Evolutionary conservation across 805 yeast species (phyloP).

Genomic region (Myxozyma melibiosi): DNA sequence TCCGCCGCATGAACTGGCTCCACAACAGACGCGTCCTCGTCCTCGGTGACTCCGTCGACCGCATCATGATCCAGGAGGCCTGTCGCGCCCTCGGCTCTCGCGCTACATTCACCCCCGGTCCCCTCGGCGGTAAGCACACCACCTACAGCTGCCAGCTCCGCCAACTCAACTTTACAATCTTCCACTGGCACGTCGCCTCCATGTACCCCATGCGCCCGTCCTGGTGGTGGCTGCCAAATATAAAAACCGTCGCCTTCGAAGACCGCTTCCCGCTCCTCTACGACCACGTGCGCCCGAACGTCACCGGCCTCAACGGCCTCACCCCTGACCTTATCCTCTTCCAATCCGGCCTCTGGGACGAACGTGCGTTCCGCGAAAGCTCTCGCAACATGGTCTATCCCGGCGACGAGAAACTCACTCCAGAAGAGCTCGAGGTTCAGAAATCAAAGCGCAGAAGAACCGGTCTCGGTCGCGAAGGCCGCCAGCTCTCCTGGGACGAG

Average conservation of each 20-base stretch:
- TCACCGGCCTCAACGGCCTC: slow-evolving; percentile 22
- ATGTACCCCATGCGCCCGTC: slow-evolving; percentile 26
- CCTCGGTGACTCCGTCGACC: slow-evolving; percentile 31
- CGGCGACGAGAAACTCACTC: slow-evolving; percentile 15
- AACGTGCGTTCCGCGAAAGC: slow-evolving; percentile 26
- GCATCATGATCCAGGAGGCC: slow-evolving; percentile 22
- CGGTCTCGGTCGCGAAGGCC: slow-evolving; percentile 25
- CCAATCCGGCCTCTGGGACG: slow-evolving; percentile 32
- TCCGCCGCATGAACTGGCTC: slow-evolving; percentile 24
- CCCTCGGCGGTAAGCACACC: slow-evolving; percentile 27
- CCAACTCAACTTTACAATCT: slow-evolving; percentile 23
- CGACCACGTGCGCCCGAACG: slow-evolving; percentile 13
- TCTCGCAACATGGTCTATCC: slow-evolving; percentile 8
- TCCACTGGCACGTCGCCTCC: slow-evolving; percentile 31
- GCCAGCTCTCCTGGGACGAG: slow-evolving; percentile 31
- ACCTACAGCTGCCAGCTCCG: slow-evolving; percentile 18
- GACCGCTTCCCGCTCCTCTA: slow-evolving; percentile 23
- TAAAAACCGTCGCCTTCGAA: slow-evolving; percentile 28
- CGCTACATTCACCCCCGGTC: neutral
- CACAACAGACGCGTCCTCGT: slow-evolving; percentile 25
- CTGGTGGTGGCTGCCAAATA: slow-evolving; percentile 31
- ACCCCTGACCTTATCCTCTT: slow-evolving; percentile 26
- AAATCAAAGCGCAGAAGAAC: slow-evolving; percentile 1
- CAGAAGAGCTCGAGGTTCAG: slow-evolving; percentile 2
- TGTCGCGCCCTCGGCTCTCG: slow-evolving; percentile 10